Percentiles rank a stretch among this genome's conserved stretches.
Conservation (phyloP, 331 rosid species). For the Malus hybrid region DNA sequence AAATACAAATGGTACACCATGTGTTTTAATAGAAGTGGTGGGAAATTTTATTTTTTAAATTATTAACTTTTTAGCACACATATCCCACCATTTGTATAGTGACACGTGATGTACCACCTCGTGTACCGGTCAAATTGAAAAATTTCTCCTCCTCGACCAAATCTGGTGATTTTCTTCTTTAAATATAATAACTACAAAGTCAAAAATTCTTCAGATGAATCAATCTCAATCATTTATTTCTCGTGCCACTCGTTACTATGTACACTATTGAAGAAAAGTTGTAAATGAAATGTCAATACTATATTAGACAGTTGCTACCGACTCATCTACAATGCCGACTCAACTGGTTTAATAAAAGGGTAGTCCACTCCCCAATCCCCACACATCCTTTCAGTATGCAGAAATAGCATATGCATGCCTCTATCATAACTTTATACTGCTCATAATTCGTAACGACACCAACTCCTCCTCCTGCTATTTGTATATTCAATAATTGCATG, state of each 20-base stretch:
- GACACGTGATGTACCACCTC: no score
- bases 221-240: no score
- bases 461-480: conserved; percentile 1
- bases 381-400: conserved; percentile 7
- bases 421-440: not conserved
- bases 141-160: not conserved
- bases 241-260: accelerated
- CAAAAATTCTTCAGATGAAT: not conserved
- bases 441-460: conserved; percentile 8
- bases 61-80: no score
- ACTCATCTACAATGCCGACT: conserved; percentile 1
- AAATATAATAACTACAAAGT: not conserved
- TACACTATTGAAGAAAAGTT: no score
- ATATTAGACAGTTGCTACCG: not conserved
- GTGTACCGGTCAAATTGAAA: no score
- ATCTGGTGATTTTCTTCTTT: not conserved
- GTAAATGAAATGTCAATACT: not conserved
- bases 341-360: conserved; percentile 3
- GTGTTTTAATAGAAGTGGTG: no score
- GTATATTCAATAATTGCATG: not conserved
- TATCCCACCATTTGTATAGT: no score
- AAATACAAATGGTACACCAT: no score
- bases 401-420: conserved; percentile 17
- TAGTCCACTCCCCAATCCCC: not conserved
- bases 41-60: no score